Conservation (phyloP, 306 rosid species). For the Chamaecrista fasciculata region DNA sequence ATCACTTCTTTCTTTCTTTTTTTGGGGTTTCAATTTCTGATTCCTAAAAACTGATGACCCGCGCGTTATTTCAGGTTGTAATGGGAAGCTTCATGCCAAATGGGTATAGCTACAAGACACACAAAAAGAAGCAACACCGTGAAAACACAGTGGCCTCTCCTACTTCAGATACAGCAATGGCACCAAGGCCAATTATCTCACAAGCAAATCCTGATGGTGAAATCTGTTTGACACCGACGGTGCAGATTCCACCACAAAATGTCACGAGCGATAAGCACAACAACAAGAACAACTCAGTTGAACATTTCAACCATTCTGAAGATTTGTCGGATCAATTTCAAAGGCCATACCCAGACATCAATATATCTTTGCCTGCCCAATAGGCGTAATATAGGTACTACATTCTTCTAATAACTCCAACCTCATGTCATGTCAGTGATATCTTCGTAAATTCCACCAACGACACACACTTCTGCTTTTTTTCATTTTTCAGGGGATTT, state of each 20-base stretch:
- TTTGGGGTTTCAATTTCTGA: not conserved
- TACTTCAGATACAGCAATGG: constrained; percentile 28
- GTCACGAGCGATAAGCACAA: constrained; percentile 33
- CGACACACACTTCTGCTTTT: not conserved
- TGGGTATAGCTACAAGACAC: constrained; percentile 37
- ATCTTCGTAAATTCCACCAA: not conserved
- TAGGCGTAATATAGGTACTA: constrained; percentile 35
- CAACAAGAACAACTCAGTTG: constrained; percentile 35
- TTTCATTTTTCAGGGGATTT: constrained; percentile 31
- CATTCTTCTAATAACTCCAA: not conserved
- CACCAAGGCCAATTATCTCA: constrained; percentile 51
- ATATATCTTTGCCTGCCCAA: constrained; percentile 48
- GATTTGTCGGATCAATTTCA: constrained; percentile 45
- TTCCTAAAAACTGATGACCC: not conserved
- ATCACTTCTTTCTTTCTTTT: not conserved
- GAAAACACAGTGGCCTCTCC: constrained; percentile 42
- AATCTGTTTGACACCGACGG: not conserved
- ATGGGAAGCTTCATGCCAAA: constrained; percentile 72
- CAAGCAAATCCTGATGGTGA: constrained; percentile 45
- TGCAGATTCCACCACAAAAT: constrained; percentile 35
- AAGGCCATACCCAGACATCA: constrained; percentile 72
- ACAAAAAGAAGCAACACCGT: constrained; percentile 54
- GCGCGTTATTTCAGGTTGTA: constrained; percentile 43
- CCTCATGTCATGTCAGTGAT: not conserved
- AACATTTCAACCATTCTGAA: constrained; percentile 50